phyloP scores from a whole-genome alignment of 768 basidiomycete species.

The Leccinum variicolor region DNA sequence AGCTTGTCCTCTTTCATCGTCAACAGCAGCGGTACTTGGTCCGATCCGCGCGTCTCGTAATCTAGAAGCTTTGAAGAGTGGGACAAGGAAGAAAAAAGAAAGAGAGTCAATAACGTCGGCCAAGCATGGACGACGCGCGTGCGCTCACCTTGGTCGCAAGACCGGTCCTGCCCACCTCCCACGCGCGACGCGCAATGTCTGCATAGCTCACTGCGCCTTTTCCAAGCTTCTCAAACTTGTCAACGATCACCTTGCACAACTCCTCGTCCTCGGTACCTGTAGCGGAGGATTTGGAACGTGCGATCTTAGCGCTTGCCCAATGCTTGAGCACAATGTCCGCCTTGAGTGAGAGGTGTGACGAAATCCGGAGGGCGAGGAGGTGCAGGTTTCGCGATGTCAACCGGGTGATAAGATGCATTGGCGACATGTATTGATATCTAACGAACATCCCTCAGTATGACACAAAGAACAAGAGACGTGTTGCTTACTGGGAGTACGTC shows the following conservation, averaged over 20 bases:
- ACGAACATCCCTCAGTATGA: slow-evolving; percentile 1
- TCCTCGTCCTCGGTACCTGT: slow-evolving; percentile 71
- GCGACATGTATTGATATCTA: slow-evolving; percentile 82
- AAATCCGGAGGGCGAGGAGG: slow-evolving; percentile 88
- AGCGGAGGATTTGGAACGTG: slow-evolving; percentile 59
- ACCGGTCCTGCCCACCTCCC: slow-evolving; percentile 78
- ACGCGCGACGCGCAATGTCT: slow-evolving; percentile 90
- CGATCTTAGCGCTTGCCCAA: slow-evolving; percentile 94
- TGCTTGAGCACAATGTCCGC: slow-evolving; percentile 88
- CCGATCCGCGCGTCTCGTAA: slow-evolving; percentile 80
- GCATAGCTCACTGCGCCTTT: slow-evolving; percentile 84
- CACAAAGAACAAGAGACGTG: not conserved
- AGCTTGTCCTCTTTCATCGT: slow-evolving; percentile 92
- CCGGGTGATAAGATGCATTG: slow-evolving; percentile 75
- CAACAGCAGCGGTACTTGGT: slow-evolving; percentile 91
- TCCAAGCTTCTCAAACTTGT: slow-evolving; percentile 84
- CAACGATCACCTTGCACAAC: slow-evolving; percentile 79
- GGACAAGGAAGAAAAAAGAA: not conserved
- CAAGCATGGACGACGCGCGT: not conserved
- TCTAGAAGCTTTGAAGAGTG: slow-evolving; percentile 67
- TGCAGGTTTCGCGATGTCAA: slow-evolving; percentile 87
- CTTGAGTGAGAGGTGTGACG: slow-evolving; percentile 76
- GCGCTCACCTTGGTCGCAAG: slow-evolving; percentile 76
- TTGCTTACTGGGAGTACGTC: slow-evolving; percentile 81
- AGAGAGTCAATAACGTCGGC: not conserved